phyloP scores from a whole-genome alignment of 164 flowering plant species.

The Umbilicus rupestris region DNA sequence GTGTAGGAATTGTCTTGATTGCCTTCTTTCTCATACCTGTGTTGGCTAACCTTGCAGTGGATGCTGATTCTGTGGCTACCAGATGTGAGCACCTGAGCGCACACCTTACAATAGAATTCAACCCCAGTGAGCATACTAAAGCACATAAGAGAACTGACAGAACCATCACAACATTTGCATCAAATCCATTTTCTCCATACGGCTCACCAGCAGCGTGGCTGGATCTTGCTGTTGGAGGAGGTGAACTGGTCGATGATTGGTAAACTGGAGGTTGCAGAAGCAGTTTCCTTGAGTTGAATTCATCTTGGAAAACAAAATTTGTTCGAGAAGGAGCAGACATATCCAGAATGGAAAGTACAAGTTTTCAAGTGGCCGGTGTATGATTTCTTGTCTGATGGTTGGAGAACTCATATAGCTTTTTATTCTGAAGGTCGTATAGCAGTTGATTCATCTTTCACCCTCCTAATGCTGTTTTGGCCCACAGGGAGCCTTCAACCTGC shows the following conservation, averaged over 20 bases:
- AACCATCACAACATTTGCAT: conserved; percentile 31
- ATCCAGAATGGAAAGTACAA: not conserved
- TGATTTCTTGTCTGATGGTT: not conserved
- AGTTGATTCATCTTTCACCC: not conserved
- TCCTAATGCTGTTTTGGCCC: conserved; percentile 1
- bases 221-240: not conserved
- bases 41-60: conserved; percentile 7
- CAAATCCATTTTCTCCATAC: conserved; percentile 14
- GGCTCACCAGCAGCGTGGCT: conserved; percentile 2
- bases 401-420: not conserved
- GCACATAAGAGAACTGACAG: conserved; percentile 26
- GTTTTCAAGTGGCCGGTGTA: not conserved
- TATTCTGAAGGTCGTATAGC: not conserved
- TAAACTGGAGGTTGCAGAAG: not conserved
- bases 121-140: conserved; percentile 22
- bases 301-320: not conserved
- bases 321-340: not conserved
- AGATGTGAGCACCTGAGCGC: conserved; percentile 16
- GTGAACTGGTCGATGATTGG: not conserved
- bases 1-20: conserved; percentile 21
- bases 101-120: conserved; percentile 27
- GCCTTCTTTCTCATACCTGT: conserved; percentile 21
- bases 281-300: not conserved
- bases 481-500: not conserved
- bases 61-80: conserved; percentile 11